Evolutionary conservation across 129 eudicot genomes (phyloP), one percentile per base, ranked within the genome.

Genomic region (Erigeron canadensis): DNA sequence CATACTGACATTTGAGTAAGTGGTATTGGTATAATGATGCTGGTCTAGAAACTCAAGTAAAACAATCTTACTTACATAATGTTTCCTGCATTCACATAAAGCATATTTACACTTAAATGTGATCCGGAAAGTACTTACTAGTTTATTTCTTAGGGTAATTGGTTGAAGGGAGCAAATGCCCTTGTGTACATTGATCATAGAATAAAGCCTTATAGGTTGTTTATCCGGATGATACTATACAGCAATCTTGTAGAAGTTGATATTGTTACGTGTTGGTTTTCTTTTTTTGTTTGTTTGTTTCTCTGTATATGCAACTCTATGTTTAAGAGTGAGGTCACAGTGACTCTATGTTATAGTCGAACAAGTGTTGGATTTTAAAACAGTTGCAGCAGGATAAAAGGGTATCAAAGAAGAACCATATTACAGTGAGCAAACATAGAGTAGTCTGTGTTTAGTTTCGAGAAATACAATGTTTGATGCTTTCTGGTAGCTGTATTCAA

Each of bases 81-180:
- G 66, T 11, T 19, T 11, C 45, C 4, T 7, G 19, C 5, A 13
- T 15, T 34, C 9, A 21, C 5, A 10, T 9, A 63, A 57, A 57
- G 22, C 4, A 2, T 17, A 12, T 17, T 9, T n/a, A n/a, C n/a
- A n/a, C n/a, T n/a, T n/a, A n/a, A n/a, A n/a, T n/a, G n/a, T n/a
- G n/a, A n/a, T n/a, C n/a, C n/a, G n/a, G n/a, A n/a, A n/a, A n/a
- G n/a, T n/a, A n/a, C n/a, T n/a, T n/a, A n/a, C n/a, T n/a, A n/a
- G n/a, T n/a, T n/a, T 7, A 53, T 53, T 22, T 1, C 22, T 6
- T 53, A 53, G 5, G 7, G 23, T 53, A n/a, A 53, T 16, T 17
- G 58, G 58, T 53, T 53, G 58, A 53, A 53, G 58, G 10, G 58
- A 53, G 58, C 58, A 53, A 16, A 53, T 53, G 58, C 8, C 58